Percentiles rank a stretch among this genome's conserved stretches.
phyloP scores from a whole-genome alignment of 2,329 filamentous ascomycete genomes.

The Trichoderma aggressivum region DNA sequence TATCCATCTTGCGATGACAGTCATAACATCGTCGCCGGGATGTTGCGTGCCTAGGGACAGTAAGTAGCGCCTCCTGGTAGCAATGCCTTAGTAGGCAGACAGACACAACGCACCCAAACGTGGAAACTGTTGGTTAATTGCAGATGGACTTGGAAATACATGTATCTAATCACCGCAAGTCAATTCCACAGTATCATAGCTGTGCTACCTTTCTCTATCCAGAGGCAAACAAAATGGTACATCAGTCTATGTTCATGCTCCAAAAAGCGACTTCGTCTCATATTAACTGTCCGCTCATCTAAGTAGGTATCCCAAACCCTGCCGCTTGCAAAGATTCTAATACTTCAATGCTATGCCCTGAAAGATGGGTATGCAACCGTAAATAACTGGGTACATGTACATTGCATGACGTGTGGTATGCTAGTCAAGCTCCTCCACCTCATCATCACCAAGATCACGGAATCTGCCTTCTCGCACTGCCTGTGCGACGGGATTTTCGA shows the following conservation, averaged over 20 bases:
- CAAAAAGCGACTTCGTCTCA: not conserved
- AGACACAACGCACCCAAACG: not conserved
- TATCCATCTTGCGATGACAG: not conserved
- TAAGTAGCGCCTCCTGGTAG: not conserved
- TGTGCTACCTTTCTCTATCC: not conserved
- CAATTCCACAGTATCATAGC: not conserved
- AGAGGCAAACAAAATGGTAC: not conserved
- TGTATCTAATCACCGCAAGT: not conserved
- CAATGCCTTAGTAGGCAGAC: not conserved
- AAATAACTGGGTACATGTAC: not conserved
- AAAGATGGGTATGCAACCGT: not conserved
- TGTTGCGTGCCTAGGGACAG: not conserved
- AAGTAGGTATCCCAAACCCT: not conserved
- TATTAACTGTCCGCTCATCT: not conserved
- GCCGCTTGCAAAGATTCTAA: not conserved
- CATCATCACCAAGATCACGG: slow-evolving; percentile 61
- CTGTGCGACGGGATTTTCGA: slow-evolving; percentile 74
- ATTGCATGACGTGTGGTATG: not conserved
- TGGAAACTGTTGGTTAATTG: not conserved
- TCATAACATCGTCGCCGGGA: not conserved
- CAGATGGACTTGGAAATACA: not conserved
- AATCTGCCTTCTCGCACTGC: slow-evolving; percentile 68
- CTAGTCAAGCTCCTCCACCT: slow-evolving; percentile 42
- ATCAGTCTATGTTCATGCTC: not conserved
- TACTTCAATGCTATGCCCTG: not conserved